These are phyloP conservation scores for Boletus rubropictus DNA, from an alignment of 768 basidiomycete genomes.

Conservation along the genomic window DNA sequence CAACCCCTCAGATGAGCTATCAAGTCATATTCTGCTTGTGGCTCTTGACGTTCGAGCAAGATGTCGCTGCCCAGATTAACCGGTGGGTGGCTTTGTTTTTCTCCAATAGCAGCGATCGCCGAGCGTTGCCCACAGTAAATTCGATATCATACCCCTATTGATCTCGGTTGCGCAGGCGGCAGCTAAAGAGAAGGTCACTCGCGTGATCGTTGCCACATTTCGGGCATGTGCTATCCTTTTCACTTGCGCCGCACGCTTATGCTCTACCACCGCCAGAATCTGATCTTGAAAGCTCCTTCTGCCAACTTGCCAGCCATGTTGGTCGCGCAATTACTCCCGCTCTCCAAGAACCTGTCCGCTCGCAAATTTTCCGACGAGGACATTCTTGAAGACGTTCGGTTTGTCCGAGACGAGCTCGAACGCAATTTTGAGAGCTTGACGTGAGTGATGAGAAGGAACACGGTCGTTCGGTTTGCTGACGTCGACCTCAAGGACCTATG, in stretches of 20 bases:
- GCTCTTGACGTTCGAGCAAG: conserved; percentile 87
- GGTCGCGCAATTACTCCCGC: conserved; percentile 79
- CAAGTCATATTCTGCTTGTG: conserved; percentile 91
- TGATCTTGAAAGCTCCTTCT: conserved; percentile 81
- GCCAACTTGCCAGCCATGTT: conserved; percentile 93
- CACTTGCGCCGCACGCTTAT: conserved; percentile 5
- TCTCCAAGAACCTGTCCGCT: conserved; percentile 72
- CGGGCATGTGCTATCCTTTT: conserved; percentile 42
- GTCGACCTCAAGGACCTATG: conserved; percentile 68
- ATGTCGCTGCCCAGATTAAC: conserved; percentile 81
- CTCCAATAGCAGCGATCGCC: background rate
- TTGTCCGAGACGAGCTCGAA: conserved; percentile 81
- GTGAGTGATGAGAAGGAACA: conserved; percentile 39
- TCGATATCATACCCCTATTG: conserved; percentile 81
- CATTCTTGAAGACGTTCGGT: conserved; percentile 85
- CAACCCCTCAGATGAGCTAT: conserved; percentile 91
- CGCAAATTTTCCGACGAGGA: conserved; percentile 97
- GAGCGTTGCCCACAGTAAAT: conserved; percentile 52
- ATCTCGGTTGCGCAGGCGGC: conserved; percentile 81
- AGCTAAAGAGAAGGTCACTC: conserved; percentile 94
- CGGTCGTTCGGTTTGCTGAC: conserved; percentile 1
- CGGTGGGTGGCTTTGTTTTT: conserved; percentile 45
- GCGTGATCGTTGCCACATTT: conserved; percentile 89
- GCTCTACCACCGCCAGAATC: conserved; percentile 48
- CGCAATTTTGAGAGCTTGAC: conserved; percentile 83